Percentiles rank a stretch among this genome's conserved stretches.
phyloP scores from a whole-genome alignment of 352 stramenopile species.

The Ophiocytium majus region DNA sequence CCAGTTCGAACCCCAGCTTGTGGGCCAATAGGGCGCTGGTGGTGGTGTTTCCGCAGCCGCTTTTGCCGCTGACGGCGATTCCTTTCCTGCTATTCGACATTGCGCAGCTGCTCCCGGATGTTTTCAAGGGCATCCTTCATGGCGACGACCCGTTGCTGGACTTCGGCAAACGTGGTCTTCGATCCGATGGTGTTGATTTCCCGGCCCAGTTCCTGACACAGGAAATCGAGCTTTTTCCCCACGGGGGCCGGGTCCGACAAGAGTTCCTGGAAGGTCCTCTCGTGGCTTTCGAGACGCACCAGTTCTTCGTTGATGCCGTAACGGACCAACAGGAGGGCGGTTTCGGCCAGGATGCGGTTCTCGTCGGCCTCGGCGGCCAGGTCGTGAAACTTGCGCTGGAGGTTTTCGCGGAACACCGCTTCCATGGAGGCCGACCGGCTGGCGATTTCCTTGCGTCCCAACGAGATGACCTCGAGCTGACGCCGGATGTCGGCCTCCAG shows the following conservation, averaged over 20 bases:
- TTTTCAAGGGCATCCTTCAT: slow-evolving; percentile 8
- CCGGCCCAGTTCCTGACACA: background rate
- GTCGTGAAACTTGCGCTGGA: background rate
- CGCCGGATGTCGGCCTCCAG: background rate
- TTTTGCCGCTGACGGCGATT: no score
- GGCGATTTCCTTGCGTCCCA: background rate
- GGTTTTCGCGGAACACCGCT: background rate
- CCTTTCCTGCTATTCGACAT: no score
- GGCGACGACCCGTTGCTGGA: background rate
- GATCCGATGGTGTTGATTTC: slow-evolving; percentile 10
- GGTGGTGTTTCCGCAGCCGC: no score
- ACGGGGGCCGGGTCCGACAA: background rate
- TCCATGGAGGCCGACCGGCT: background rate
- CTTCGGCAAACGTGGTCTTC: background rate
- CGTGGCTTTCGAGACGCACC: background rate
- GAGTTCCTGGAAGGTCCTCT: background rate
- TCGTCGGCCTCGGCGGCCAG: background rate
- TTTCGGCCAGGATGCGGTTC: background rate
- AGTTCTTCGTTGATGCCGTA: background rate
- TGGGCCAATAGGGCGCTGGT: no score
- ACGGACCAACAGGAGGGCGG: background rate
- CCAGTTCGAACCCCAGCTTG: no score
- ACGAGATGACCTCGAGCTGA: background rate
- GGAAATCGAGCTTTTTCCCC: background rate
- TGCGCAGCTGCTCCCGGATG: background rate